Evolutionary conservation across 306 rosid species (phyloP).

Genomic region (Glycine latifolia): DNA sequence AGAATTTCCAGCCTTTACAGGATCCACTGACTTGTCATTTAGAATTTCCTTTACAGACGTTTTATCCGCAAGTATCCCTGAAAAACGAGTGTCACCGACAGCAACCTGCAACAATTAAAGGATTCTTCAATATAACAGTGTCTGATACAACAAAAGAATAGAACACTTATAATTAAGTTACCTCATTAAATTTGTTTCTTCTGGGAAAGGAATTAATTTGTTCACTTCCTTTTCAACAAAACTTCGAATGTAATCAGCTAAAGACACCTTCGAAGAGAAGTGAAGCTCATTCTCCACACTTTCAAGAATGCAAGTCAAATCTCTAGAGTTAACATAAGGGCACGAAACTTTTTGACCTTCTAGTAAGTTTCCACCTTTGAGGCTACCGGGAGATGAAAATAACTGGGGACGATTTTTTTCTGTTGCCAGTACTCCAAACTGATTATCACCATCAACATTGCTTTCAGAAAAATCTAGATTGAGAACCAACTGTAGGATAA

Average conservation of each 20-base stretch:
- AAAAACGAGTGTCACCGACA: conserved; percentile 40
- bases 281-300: conserved; percentile 77
- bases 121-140: conserved; percentile 37
- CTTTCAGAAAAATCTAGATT: conserved; percentile 46
- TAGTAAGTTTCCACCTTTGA: conserved; percentile 44
- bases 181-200: conserved; percentile 58
- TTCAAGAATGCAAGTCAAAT: conserved; percentile 61
- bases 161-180: conserved; percentile 45
- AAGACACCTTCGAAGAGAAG: conserved; percentile 62
- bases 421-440: conserved; percentile 49
- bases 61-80: conserved; percentile 47
- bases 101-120: conserved; percentile 63
- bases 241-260: conserved; percentile 57
- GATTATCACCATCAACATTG: conserved; percentile 55
- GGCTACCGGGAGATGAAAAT: conserved; percentile 42
- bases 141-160: conserved; percentile 24
- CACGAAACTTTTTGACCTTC: conserved; percentile 46
- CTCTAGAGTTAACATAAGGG: conserved; percentile 44
- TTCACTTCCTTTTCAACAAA: conserved; percentile 66
- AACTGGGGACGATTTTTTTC: conserved; percentile 51
- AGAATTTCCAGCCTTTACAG: conserved; percentile 45
- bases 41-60: conserved; percentile 43
- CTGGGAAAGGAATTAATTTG: conserved; percentile 46
- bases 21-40: conserved; percentile 40
- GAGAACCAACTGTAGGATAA: conserved; percentile 63